Conservation (phyloP, 225 moss, liverwort and hornwort genomes). For the Pleurozium schreberi region DNA sequence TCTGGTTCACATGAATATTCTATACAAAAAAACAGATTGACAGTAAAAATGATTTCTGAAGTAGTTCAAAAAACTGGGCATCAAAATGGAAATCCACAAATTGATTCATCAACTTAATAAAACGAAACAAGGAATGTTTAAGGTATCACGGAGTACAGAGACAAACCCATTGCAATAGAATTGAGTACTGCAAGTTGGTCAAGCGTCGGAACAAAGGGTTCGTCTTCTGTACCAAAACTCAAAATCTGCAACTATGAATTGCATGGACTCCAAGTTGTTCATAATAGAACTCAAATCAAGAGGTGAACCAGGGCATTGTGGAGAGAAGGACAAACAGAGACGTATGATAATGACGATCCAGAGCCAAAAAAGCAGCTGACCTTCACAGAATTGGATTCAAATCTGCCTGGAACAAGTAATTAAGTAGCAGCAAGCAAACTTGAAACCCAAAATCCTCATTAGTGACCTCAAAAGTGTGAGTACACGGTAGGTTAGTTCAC, state of each 20-base stretch:
- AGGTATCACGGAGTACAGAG: background rate
- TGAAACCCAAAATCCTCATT: background rate
- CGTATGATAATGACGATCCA: background rate
- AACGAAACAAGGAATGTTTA: background rate
- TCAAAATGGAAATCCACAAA: background rate
- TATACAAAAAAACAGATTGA: background rate
- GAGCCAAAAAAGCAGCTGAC: slow-evolving; percentile 2
- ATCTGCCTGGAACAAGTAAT: background rate
- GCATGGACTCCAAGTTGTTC: background rate
- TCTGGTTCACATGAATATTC: background rate
- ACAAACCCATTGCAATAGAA: background rate
- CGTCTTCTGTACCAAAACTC: background rate
- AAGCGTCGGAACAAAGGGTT: background rate
- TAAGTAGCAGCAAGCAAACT: background rate
- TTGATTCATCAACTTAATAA: no score
- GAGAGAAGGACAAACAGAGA: background rate
- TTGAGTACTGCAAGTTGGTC: background rate
- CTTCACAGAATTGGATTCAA: slow-evolving; percentile 79
- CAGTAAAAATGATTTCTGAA: no score
- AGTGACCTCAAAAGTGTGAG: background rate
- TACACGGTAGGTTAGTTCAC: background rate
- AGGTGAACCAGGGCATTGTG: background rate
- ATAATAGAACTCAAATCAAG: background rate
- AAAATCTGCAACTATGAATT: background rate
- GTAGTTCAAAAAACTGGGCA: background rate